phyloP scores from a whole-genome alignment of 441 rosid genomes.

The Jatropha podagrica region DNA sequence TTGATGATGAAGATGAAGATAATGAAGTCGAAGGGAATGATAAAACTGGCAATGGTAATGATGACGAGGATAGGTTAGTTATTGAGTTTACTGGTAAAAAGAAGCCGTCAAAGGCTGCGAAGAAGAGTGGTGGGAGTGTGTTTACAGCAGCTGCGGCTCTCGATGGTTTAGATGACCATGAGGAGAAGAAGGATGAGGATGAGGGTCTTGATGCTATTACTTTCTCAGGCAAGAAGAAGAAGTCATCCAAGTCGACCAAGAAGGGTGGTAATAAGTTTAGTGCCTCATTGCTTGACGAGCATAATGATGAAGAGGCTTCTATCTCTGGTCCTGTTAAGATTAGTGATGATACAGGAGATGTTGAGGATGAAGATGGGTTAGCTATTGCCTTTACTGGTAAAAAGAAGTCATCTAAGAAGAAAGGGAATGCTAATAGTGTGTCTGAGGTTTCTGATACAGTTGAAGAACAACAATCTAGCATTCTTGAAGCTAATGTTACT shows the following conservation, averaged over 20 bases:
- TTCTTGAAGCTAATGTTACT: conserved; percentile 27
- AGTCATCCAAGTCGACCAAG: conserved; percentile 66
- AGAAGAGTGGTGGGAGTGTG: conserved; percentile 33
- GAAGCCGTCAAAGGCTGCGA: conserved; percentile 53
- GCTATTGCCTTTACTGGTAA: conserved; percentile 57
- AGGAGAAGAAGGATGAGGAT: conserved; percentile 44
- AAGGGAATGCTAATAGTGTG: conserved; percentile 35
- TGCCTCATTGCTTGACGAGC: conserved; percentile 56
- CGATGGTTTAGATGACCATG: conserved; percentile 37
- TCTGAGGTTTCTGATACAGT: conserved; percentile 33
- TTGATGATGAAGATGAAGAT: conserved; percentile 54
- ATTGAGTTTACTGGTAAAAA: conserved; percentile 54
- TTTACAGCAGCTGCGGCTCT: conserved; percentile 29
- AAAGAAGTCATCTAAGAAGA: conserved; percentile 82
- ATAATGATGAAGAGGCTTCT: conserved; percentile 41
- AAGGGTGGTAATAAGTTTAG: conserved; percentile 46
- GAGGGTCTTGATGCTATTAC: conserved; percentile 44
- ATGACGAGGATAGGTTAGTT: conserved; percentile 31
- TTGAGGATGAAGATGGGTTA: conserved; percentile 42
- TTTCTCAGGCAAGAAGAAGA: conserved; percentile 78
- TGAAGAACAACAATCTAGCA: conserved; percentile 23
- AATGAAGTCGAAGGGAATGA: conserved; percentile 45
- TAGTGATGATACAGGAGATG: conserved; percentile 30
- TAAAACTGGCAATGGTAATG: conserved; percentile 30
- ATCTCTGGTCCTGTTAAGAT: conserved; percentile 31